Evolutionary conservation across 225 moss, liverwort and hornwort species (phyloP).

Genomic region (Sphagnum tenellum): DNA sequence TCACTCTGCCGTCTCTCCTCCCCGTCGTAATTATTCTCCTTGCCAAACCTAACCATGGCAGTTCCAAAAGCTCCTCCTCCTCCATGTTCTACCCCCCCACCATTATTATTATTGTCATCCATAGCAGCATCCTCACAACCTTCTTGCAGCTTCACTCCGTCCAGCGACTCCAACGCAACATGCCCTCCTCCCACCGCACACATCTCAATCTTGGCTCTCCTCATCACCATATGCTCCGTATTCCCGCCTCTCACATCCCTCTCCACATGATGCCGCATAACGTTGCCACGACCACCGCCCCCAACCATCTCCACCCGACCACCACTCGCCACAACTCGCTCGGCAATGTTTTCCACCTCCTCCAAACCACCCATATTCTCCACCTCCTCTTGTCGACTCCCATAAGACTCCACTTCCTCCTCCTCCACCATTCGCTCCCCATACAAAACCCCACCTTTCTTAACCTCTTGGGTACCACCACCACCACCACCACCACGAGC

Average conservation of each 20-base stretch:
- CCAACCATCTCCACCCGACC: neutral
- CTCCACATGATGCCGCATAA: slow-evolving; percentile 13
- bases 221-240: slow-evolving; percentile 10
- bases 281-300: neutral
- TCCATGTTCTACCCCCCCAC: no score
- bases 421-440: neutral
- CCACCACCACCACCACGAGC: no score
- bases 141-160: no score
- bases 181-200: slow-evolving; percentile 12
- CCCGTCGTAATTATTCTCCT: slow-evolving; percentile 4
- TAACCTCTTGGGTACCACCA: no score
- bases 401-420: no score
- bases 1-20: slow-evolving; percentile 23
- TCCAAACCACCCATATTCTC: neutral
- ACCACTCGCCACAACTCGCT: no score
- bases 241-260: slow-evolving; percentile 12
- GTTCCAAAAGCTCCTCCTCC: slow-evolving; percentile 5
- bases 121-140: no score
- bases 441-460: no score
- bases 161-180: no score
- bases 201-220: slow-evolving; percentile 26
- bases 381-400: neutral
- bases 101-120: no score
- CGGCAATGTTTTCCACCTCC: neutral
- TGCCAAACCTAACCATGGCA: slow-evolving; percentile 21